A percentile compares a stretch with the other conserved stretches of the same genome.
Conservation (phyloP, 1,284 basidiomycete genomes). For the Ustilago hordei region DNA sequence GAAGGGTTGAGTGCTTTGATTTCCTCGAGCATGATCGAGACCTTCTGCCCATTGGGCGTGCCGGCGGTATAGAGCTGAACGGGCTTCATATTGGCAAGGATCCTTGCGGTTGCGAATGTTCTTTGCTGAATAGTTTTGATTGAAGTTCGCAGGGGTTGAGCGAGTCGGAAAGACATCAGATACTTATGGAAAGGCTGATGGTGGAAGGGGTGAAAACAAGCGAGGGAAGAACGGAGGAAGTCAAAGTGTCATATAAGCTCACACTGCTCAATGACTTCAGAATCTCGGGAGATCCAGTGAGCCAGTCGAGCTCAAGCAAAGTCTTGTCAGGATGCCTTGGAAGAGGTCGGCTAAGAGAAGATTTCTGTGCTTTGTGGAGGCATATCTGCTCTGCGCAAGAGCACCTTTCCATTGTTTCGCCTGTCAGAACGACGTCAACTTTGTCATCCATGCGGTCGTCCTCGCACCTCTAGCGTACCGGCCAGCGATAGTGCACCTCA, state of each 20-base stretch:
- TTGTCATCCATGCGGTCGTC: neutral
- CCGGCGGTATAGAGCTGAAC: constrained; percentile 53
- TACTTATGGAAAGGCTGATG: constrained; percentile 79
- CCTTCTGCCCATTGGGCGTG: constrained; percentile 84
- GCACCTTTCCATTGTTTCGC: neutral
- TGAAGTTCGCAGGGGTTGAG: constrained; percentile 4
- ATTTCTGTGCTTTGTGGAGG: neutral
- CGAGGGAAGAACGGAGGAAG: neutral
- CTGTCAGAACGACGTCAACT: neutral
- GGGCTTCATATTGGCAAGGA: constrained; percentile 45
- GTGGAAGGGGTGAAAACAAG: constrained; percentile 82
- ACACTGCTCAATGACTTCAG: neutral
- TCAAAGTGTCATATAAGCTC: constrained; percentile 2
- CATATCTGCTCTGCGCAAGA: neutral
- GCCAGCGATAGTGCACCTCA: neutral
- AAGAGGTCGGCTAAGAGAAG: neutral
- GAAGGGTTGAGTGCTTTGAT: constrained; percentile 70
- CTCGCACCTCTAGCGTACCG: neutral
- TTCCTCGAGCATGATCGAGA: constrained; percentile 92
- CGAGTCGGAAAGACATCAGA: constrained; percentile 74
- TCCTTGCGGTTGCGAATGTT: constrained; percentile 9
- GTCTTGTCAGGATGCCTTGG: neutral
- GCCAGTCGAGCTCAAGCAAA: neutral
- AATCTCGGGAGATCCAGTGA: neutral
- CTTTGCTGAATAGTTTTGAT: neutral